Percentiles rank a stretch among this genome's conserved stretches.
Conservation (phyloP, 2,329 filamentous ascomycete species). For the Fulvia fulva region DNA sequence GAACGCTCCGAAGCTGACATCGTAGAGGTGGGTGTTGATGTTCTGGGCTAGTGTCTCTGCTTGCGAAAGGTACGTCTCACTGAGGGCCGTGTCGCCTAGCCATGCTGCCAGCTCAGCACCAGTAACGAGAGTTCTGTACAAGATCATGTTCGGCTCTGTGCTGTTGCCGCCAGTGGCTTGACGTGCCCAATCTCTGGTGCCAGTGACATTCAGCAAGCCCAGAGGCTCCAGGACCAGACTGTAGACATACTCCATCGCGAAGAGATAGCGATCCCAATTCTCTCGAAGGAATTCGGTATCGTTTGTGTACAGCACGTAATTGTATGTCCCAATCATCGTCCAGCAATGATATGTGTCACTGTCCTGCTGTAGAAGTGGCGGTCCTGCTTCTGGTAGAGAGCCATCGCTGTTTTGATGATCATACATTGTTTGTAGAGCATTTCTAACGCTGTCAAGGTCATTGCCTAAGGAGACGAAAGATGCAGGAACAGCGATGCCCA, state of each 20-base stretch:
- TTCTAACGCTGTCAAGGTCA: constrained; percentile 45
- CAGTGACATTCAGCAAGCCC: constrained; percentile 46
- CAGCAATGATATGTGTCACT: constrained; percentile 53
- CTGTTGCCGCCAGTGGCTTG: constrained; percentile 49
- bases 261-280: constrained; percentile 44
- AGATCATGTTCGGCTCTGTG: constrained; percentile 45
- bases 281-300: constrained; percentile 38
- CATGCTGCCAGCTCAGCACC: constrained; percentile 37
- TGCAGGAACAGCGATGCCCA: constrained; percentile 48
- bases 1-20: constrained; percentile 32
- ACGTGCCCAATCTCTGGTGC: constrained; percentile 45
- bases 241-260: constrained; percentile 42
- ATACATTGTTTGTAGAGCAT: constrained; percentile 47
- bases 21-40: constrained; percentile 30
- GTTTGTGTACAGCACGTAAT: constrained; percentile 40
- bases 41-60: constrained; percentile 34
- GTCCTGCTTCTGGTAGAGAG: constrained; percentile 39
- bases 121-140: constrained; percentile 52
- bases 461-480: constrained; percentile 35
- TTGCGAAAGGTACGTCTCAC: constrained; percentile 37
- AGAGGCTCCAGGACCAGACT: constrained; percentile 39
- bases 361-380: constrained; percentile 35
- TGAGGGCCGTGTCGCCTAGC: constrained; percentile 38
- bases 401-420: constrained; percentile 39
- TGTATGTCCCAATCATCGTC: constrained; percentile 44